Conservation (phyloP, 1,139 yeast genomes). For the Candida albicans region DNA sequence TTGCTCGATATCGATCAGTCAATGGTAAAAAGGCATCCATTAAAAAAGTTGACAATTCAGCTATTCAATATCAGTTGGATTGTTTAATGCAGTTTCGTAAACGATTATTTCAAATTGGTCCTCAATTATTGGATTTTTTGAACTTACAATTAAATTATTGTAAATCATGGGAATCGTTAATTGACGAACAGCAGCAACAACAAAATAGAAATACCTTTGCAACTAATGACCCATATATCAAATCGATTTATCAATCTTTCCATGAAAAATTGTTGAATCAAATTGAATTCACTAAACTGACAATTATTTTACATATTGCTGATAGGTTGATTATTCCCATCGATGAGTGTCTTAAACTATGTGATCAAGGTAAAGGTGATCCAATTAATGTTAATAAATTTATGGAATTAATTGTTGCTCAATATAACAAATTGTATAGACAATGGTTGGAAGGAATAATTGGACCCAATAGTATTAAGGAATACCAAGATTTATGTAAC, state of each 20-base stretch:
- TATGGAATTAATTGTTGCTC: conserved; percentile 14
- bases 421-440: conserved; percentile 15
- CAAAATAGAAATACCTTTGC: neutral
- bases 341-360: conserved; percentile 13
- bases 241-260: conserved; percentile 11
- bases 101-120: conserved; percentile 11
- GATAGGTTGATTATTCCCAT: conserved; percentile 14
- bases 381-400: conserved; percentile 10
- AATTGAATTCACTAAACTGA: conserved; percentile 12
- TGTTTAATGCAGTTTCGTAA: conserved; percentile 9
- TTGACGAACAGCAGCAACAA: conserved; percentile 5
- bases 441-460: conserved; percentile 15
- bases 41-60: conserved; percentile 5
- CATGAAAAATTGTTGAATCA: conserved; percentile 12
- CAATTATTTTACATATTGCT: conserved; percentile 12
- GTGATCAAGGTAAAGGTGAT: conserved; percentile 9
- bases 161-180: conserved; percentile 12
- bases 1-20: conserved; percentile 5
- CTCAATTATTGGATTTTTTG: conserved; percentile 14
- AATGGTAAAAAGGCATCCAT: conserved; percentile 1
- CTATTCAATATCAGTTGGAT: conserved; percentile 12
- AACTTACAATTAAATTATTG: conserved; percentile 14
- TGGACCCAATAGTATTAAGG: conserved; percentile 11
- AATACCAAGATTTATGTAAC: conserved; percentile 12
- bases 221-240: conserved; percentile 5